These are phyloP conservation scores for Coemansia sp. DNA, from an alignment of 192 early-diverging fungal genomes.

Conservation along the genomic window DNA sequence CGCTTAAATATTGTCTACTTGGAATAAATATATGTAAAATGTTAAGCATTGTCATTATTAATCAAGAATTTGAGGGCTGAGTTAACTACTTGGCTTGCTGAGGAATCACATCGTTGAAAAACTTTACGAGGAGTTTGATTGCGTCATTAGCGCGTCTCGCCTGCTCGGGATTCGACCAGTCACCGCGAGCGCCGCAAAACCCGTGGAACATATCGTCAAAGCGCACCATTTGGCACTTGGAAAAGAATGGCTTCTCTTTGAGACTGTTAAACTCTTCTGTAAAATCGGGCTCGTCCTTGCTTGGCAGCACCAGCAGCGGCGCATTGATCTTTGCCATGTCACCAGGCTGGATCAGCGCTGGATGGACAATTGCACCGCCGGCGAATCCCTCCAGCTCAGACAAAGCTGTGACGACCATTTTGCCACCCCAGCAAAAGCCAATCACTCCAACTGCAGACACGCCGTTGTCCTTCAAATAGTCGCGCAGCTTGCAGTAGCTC, in stretches of 20 bases:
- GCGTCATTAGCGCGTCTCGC: conserved; percentile 58
- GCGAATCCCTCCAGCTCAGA: conserved; percentile 51
- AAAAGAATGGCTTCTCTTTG: conserved; percentile 53
- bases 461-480: conserved; percentile 48
- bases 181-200: conserved; percentile 61
- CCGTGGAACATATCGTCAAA: conserved; percentile 63
- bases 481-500: conserved; percentile 5
- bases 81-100: conserved; percentile 9
- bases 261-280: conserved; percentile 30
- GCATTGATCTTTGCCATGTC: conserved; percentile 56
- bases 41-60: too few relatives aligned
- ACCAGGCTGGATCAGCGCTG: conserved; percentile 57
- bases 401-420: conserved; percentile 56
- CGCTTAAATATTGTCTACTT: not conserved
- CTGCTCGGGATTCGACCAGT: conserved; percentile 49
- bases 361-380: conserved; percentile 63
- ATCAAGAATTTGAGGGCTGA: too few relatives aligned
- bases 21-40: not conserved
- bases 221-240: conserved; percentile 55
- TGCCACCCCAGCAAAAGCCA: conserved; percentile 75
- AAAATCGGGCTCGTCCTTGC: conserved; percentile 61
- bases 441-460: conserved; percentile 54
- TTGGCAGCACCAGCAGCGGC: conserved; percentile 62
- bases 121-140: conserved; percentile 54
- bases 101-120: conserved; percentile 38